Percentiles rank a stretch among this genome's conserved stretches.
phyloP scores from a whole-genome alignment of 805 yeast genomes.

The Schwanniomyces sp. region DNA sequence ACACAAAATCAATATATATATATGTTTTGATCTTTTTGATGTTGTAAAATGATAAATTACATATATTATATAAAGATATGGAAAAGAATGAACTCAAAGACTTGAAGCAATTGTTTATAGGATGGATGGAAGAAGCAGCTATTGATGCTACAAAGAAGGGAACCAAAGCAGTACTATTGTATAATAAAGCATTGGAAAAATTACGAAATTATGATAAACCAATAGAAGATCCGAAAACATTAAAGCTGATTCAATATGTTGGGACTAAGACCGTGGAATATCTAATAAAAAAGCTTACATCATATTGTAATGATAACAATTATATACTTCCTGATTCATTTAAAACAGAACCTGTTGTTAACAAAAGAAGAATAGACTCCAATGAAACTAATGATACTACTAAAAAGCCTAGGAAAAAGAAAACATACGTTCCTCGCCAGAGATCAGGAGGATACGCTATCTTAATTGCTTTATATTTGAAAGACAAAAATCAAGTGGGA shows the following conservation, averaged over 20 bases:
- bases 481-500: conserved; percentile 54
- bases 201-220: conserved; percentile 44
- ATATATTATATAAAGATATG: neutral
- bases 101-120: conserved; percentile 50
- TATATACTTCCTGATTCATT: conserved; percentile 43
- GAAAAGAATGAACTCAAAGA: conserved; percentile 21
- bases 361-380: neutral
- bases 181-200: conserved; percentile 55
- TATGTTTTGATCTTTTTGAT: neutral
- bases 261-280: conserved; percentile 67
- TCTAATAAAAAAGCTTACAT: conserved; percentile 46
- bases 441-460: conserved; percentile 88
- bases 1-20: neutral
- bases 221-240: conserved; percentile 56
- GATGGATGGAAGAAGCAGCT: conserved; percentile 60
- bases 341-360: conserved; percentile 7
- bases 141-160: conserved; percentile 46
- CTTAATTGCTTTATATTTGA: conserved; percentile 54
- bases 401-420: conserved; percentile 21
- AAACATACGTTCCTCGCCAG: conserved; percentile 64
- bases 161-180: conserved; percentile 52
- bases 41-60: neutral
- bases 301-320: conserved; percentile 59
- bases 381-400: conserved; percentile 6
- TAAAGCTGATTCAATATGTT: conserved; percentile 59